phyloP scores from a whole-genome alignment of 306 rosid genomes.

The Quercus ilex region DNA sequence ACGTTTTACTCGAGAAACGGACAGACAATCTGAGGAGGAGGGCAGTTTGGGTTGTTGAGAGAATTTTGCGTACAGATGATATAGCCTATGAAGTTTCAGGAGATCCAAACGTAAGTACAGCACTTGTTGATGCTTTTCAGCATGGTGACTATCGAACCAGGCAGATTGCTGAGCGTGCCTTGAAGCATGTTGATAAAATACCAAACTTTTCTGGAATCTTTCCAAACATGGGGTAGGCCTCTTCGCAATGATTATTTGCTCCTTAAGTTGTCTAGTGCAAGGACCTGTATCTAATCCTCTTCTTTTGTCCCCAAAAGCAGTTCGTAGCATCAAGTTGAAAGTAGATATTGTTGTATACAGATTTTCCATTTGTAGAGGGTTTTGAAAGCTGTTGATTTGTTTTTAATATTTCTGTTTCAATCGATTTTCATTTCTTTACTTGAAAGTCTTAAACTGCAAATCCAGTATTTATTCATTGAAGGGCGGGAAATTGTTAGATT shows the following conservation, averaged over 20 bases:
- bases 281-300: conserved; percentile 38
- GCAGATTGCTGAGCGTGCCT: conserved; percentile 92
- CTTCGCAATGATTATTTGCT: conserved; percentile 21
- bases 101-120: conserved; percentile 82
- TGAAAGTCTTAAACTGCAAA: not conserved
- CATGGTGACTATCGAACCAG: conserved; percentile 88
- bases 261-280: conserved; percentile 8
- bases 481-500: not conserved
- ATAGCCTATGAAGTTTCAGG: conserved; percentile 79
- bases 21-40: conserved; percentile 83
- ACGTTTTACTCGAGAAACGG: conserved; percentile 77
- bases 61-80: conserved; percentile 76
- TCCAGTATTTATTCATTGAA: not conserved
- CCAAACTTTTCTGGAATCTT: conserved; percentile 98
- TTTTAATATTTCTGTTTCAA: conserved; percentile 17
- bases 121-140: conserved; percentile 98
- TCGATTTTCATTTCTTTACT: conserved; percentile 3
- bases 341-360: conserved; percentile 44
- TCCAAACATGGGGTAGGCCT: conserved; percentile 48
- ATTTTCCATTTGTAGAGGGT: conserved; percentile 36
- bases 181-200: conserved; percentile 90
- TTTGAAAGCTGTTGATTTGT: conserved; percentile 33
- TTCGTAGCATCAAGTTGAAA: conserved; percentile 37
- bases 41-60: conserved; percentile 90
- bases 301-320: conserved; percentile 20